Base-by-base conservation (phyloP, 2,329 filamentous ascomycete species). In the Claviceps fusiformis region DNA sequence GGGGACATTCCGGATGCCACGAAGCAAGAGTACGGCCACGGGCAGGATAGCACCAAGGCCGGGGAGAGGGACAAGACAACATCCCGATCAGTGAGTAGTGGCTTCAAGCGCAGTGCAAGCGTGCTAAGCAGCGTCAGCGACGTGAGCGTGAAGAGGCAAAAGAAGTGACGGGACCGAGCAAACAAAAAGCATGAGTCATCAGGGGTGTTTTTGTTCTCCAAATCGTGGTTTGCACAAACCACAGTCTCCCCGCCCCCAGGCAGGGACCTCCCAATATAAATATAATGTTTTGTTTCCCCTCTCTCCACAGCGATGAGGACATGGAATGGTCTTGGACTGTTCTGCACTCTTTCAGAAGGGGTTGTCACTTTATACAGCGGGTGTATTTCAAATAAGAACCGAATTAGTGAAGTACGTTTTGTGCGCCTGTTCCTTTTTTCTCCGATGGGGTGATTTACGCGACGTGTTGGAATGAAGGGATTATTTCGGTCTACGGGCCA, bases 71-170 rank as follows among this genome's bases (percentile, higher is more conserved):
- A 65, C 43, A 71, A 62, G 31, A 35, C 47, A 59, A 62, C 59
- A 17, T 57, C 55, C 11, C 64, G 70, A 48, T 71, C 70, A 2
- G 66, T 64, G 15, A 73, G 70, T 58, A 74, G 66, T 9, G 62
- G 70, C 0, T 84, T 86, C 59, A 95, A 95, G 73, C 80, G 89
- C 57, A 93, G 89, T 66, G 88, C 88, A 1, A 95, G 89, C 67
- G 87, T 90, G 37, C 68, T 95, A 54, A 92, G 87, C 67, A 73
- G 76, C 17, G 72, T 73, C 6, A 89, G 86, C 66, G 84, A 89
- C 57, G 81, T 80, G 69, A 80, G 76, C 60, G 63, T 70, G 3
- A 82, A 82, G 66, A 72, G 78, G 57, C 75, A 77, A 61, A 81
- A 79, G 71, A 82, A 80, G 59, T 69, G 62, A 59, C 46, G 19